Evolutionary conservation across 768 basidiomycete species (phyloP).

Genomic region (Cytidiella melzeri): DNA sequence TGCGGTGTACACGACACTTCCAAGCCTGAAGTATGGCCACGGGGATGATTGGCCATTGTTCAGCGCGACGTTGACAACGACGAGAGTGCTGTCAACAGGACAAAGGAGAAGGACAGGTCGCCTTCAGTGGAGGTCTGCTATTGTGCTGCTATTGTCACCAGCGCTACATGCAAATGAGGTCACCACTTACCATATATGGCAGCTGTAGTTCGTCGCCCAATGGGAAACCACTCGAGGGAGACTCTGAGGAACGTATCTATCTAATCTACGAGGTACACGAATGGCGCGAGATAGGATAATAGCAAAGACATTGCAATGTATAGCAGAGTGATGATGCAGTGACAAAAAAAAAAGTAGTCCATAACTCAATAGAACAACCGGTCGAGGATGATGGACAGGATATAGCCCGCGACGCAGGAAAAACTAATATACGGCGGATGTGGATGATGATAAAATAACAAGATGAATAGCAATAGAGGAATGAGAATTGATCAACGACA

Average conservation of each 20-base stretch:
- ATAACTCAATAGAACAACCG: not conserved
- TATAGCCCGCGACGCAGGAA: not conserved
- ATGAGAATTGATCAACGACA: no score
- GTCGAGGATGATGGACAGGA: not conserved
- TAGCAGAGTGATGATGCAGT: not conserved
- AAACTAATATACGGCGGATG: not conserved
- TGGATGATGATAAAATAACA: not conserved
- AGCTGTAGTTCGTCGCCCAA: slow-evolving; percentile 2
- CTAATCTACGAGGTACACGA: slow-evolving; percentile 6
- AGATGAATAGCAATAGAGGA: not conserved
- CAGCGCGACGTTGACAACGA: not conserved
- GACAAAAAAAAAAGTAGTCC: not conserved
- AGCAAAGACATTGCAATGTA: not conserved
- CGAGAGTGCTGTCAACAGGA: not conserved
- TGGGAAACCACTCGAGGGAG: not conserved
- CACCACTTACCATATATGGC: not conserved
- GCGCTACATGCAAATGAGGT: slow-evolving; percentile 4
- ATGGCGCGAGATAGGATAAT: not conserved
- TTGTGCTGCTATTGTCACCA: not conserved
- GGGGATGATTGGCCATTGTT: slow-evolving; percentile 4
- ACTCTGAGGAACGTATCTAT: not conserved
- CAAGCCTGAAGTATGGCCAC: not conserved
- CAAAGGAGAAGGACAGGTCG: not conserved
- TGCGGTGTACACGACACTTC: not conserved
- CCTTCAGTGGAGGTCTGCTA: not conserved